Evolutionary conservation across 352 stramenopile genomes (phyloP), one percentile per base, ranked within the genome.

Genomic region (Halophytophthora batemanensis): DNA sequence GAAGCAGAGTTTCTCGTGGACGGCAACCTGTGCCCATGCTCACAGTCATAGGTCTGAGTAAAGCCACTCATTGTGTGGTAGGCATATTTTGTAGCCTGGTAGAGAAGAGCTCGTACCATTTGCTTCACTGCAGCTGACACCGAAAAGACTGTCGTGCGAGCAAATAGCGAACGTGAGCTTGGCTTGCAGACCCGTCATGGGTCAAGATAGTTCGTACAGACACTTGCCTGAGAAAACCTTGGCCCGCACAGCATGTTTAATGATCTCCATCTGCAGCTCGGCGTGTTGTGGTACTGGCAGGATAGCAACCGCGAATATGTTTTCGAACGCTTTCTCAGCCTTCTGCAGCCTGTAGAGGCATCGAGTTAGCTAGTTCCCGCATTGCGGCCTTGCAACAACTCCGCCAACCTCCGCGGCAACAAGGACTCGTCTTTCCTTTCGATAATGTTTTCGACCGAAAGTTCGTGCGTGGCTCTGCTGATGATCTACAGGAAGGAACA

Each of bases 241-340:
- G 35, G 73, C 66, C 2, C 64, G 57, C 17, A 85, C 31, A 0
- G 65, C 64, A 11, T 55, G 62, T 11, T 55, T 57, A 29, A 87
- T 61, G 42, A 74, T 62, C 11, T 76, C 51, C 5, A 74, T 22
- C 44, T 90, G 76, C 8, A 90, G 50, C 14, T 83, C 59, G 5
- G 64, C 54, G 38, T 76, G 68, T 3, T 66, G 59, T 6, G 66
- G 66, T 18, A 81, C 74, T 8, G 70, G 70, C 8, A 74, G 54
- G 13, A 87, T 49, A 37, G 74, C 53, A 50, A 90, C 74, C 0
- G 50, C 69, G 47, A 77, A 83, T n/a, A 69, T 52, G 15, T 86
- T 57, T n/a, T 38, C 48, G 60, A 90, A 90, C 17, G 64, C 71
- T 15, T 87, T 87, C 17, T 85, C 64, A 7, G 71, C 74, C n/a